Evolutionary conservation across 2,329 filamentous ascomycete species (phyloP), one percentile per base, ranked within the genome.

Genomic region (Ramularia collo-cygni): DNA sequence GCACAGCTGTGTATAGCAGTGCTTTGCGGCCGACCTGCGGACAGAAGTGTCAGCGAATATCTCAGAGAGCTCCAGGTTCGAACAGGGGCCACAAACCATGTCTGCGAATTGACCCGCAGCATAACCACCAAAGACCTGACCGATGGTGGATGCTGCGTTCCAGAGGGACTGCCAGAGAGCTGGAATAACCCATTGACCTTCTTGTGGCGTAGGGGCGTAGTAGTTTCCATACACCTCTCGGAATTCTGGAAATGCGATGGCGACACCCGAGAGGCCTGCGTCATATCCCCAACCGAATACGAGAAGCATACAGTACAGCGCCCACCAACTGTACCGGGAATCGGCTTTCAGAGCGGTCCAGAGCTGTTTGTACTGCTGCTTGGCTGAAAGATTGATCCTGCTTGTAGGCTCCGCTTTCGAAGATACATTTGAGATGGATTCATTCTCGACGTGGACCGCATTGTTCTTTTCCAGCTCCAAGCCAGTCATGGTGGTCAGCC

Each of bases 111-210:
- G 48, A 7, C 53, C 53, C 19, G 52, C 53, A n/a, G 50, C 48
- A 24, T 49, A 49, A 8, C 50, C 48, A 17, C 51, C 50, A 24
- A 54, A 51, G 14, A 53, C 44, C 18, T 53, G 50, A 12, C 61
- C 61, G 5, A 64, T 64, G 4, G 59, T 63, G 18, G 56, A 60
- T 4, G 60, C 61, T 3, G 61, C 60, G 35, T 63, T 64, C 61
- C 61, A 63, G 6, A 64, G 55, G 30, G 59, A 61, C 40, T 64
- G 60, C 60, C 60, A 64, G 0, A 63, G 52, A 1, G 62, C 60
- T 0, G 61, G 60, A 26, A 64, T 63, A 5, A 63, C 51, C 35
- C 40, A 54, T 40, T 54, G 47, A 4, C 43, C 42, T 24, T 55
- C 59, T 1, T 52, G 47, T 0, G 48, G 21, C 26, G 17, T 28